Conservation (phyloP, 108 stramenopile genomes). For the Cylindrotheca closterium region DNA sequence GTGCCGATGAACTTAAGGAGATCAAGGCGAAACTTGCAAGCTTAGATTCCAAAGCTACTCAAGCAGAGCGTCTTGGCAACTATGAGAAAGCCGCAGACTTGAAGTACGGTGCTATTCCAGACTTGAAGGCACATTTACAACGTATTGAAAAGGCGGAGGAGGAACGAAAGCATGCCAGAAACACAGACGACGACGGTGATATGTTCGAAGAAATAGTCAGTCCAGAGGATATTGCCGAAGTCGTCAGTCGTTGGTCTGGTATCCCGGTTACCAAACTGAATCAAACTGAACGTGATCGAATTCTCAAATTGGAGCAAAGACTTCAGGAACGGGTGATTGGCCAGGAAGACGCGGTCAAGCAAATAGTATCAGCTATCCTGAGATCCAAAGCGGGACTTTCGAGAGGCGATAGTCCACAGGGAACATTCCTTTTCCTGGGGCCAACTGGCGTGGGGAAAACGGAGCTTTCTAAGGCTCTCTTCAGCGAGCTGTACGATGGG, state of each 20-base stretch:
- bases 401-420: slow-evolving; percentile 72
- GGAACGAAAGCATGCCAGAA: slow-evolving; percentile 47
- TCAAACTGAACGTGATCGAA: slow-evolving; percentile 76
- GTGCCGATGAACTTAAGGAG: slow-evolving; percentile 77
- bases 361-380: slow-evolving; percentile 82
- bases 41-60: slow-evolving; percentile 76
- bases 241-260: slow-evolving; percentile 65
- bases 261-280: slow-evolving; percentile 77
- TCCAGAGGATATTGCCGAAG: slow-evolving; percentile 58
- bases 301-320: slow-evolving; percentile 68
- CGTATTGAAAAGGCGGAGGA: slow-evolving; percentile 69
- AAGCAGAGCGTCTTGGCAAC: slow-evolving; percentile 90
- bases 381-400: slow-evolving; percentile 85
- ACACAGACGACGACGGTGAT: slow-evolving; percentile 51
- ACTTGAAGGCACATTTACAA: slow-evolving; percentile 69
- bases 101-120: slow-evolving; percentile 92
- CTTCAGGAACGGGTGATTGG: slow-evolving; percentile 83
- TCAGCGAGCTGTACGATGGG: slow-evolving; percentile 88
- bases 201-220: slow-evolving; percentile 68
- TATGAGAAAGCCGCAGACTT: slow-evolving; percentile 93
- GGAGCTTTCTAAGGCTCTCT: slow-evolving; percentile 89
- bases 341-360: slow-evolving; percentile 78
- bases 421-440: slow-evolving; percentile 86
- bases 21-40: slow-evolving; percentile 84
- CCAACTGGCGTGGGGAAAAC: slow-evolving; percentile 94